A percentile compares a stretch with the other conserved stretches of the same genome.
Evolutionary conservation across 306 rosid species (phyloP).

Genomic region (Trifolium repens): DNA sequence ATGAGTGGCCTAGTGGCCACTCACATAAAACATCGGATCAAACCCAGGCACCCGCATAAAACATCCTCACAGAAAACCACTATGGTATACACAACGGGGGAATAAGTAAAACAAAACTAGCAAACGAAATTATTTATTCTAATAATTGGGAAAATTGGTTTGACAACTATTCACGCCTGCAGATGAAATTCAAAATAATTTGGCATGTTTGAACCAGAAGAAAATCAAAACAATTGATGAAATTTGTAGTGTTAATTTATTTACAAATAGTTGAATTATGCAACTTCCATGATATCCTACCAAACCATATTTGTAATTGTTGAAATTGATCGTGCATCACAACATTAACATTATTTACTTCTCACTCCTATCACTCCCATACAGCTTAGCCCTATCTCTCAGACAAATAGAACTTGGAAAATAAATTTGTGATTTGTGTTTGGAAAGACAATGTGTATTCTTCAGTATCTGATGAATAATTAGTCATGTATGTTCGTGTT

Average conservation of each 20-base stretch:
- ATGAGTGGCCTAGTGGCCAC: not conserved
- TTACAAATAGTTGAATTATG: constrained; percentile 23
- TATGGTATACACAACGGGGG: not conserved
- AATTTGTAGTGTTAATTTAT: constrained; percentile 19
- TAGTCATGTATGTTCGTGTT: not conserved
- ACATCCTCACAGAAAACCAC: not conserved
- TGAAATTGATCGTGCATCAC: constrained; percentile 6
- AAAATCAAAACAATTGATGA: not conserved
- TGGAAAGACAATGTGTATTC: constrained; percentile 2
- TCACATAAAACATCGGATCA: not conserved
- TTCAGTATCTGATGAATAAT: not conserved
- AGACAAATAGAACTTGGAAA: not conserved
- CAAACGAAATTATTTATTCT: not conserved
- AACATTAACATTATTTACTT: constrained; percentile 7
- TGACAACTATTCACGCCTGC: constrained; percentile 11
- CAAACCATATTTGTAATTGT: constrained; percentile 5
- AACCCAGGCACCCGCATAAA: not conserved
- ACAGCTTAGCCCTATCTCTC: constrained; percentile 12
- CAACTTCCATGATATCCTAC: constrained; percentile 16
- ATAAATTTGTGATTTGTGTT: constrained; percentile 12
- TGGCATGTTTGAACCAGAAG: not conserved
- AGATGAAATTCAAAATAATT: constrained; percentile 11
- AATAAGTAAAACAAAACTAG: constrained; percentile 12
- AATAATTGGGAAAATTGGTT: not conserved
- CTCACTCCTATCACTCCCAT: constrained; percentile 23